These are phyloP conservation scores for Inga laurina DNA, from an alignment of 306 rosid species.

Conservation along the genomic window DNA sequence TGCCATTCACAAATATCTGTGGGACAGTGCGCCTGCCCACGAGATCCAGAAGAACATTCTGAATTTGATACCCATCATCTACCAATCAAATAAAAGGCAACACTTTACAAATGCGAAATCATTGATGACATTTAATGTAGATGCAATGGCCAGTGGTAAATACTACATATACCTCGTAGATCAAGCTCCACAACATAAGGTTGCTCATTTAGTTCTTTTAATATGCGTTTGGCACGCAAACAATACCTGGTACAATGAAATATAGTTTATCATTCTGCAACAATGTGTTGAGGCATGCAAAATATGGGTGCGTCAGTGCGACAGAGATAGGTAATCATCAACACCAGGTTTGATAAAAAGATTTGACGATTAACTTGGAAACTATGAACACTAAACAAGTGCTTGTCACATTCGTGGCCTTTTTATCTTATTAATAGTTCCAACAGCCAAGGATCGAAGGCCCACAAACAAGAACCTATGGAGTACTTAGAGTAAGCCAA, in stretches of 20 bases:
- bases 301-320: neutral
- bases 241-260: slow-evolving; percentile 58
- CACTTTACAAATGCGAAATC: neutral
- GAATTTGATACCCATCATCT: slow-evolving; percentile 87
- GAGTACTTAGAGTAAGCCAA: neutral
- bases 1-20: slow-evolving; percentile 85
- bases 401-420: neutral
- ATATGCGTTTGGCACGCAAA: slow-evolving; percentile 69
- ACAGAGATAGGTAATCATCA: neutral
- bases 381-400: neutral
- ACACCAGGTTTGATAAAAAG: neutral
- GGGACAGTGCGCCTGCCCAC: slow-evolving; percentile 83
- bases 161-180: slow-evolving; percentile 63
- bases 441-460: neutral
- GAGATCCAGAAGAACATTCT: slow-evolving; percentile 72
- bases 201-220: slow-evolving; percentile 62
- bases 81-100: neutral
- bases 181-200: slow-evolving; percentile 89
- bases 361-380: neutral
- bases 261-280: slow-evolving; percentile 1
- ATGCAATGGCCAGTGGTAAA: neutral
- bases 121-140: neutral
- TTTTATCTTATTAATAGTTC: neutral
- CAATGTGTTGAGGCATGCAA: neutral
- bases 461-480: neutral